These are phyloP conservation scores for Thermochaetoides thermophila DNA, from an alignment of 495 filamentous ascomycete genomes.

Conservation along the genomic window DNA sequence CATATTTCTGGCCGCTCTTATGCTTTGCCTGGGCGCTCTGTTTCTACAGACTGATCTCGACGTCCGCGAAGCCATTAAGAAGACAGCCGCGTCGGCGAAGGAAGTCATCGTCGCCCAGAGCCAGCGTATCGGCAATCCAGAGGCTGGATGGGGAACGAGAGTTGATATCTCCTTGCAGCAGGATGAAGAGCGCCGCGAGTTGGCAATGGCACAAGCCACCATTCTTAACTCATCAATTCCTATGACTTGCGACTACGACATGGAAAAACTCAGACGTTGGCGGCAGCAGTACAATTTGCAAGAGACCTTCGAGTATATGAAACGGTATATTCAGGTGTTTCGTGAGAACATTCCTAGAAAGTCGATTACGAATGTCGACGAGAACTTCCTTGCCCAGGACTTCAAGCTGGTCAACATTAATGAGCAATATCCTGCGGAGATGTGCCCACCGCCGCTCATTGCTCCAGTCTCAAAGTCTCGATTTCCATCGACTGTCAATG, in stretches of 20 bases:
- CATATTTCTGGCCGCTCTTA: constrained; percentile 20
- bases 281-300: constrained; percentile 30
- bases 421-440: constrained; percentile 23
- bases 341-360: constrained; percentile 29
- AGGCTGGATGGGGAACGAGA: constrained; percentile 1
- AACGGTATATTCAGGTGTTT: constrained; percentile 33
- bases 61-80: constrained; percentile 22
- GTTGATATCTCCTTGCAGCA: constrained; percentile 1
- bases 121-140: too few relatives aligned
- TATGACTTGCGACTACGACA: constrained; percentile 33
- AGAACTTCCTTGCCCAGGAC: constrained; percentile 28
- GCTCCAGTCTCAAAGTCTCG: constrained; percentile 32
- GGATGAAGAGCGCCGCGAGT: not conserved
- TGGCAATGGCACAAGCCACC: constrained; percentile 7
- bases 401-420: constrained; percentile 31
- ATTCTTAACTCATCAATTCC: constrained; percentile 9
- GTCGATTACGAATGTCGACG: constrained; percentile 31
- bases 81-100: constrained; percentile 22
- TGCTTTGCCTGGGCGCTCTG: constrained; percentile 21
- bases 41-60: constrained; percentile 26
- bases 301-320: constrained; percentile 35
- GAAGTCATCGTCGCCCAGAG: constrained; percentile 19
- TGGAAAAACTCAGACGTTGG: constrained; percentile 23
- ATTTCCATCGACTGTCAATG: constrained; percentile 29
- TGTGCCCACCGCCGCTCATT: constrained; percentile 32